phyloP scores from a whole-genome alignment of 495 filamentous ascomycete genomes.

The Tuber aestivum region DNA sequence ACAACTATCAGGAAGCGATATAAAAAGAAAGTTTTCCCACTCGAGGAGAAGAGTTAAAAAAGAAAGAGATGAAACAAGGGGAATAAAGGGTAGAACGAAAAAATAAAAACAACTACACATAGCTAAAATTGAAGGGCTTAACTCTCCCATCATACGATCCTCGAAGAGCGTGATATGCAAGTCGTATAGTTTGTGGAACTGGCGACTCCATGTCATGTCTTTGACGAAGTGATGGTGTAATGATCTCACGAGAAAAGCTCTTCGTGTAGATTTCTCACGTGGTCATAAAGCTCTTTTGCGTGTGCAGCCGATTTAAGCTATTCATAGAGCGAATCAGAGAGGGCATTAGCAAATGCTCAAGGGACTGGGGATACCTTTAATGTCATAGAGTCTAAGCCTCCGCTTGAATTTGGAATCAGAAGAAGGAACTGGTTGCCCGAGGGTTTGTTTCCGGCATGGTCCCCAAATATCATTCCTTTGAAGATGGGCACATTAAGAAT shows the following conservation, averaged over 20 bases:
- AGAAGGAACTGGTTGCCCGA: constrained; percentile 49
- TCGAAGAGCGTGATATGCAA: not conserved
- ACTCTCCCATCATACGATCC: constrained; percentile 1
- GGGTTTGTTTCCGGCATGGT: constrained; percentile 37
- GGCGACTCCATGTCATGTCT: not conserved
- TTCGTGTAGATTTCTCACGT: constrained; percentile 35
- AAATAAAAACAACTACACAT: not conserved
- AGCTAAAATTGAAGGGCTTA: not conserved
- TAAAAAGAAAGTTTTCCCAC: constrained; percentile 21
- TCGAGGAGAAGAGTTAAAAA: constrained; percentile 3
- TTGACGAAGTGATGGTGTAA: not conserved
- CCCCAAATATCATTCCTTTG: constrained; percentile 56
- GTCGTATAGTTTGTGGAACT: not conserved
- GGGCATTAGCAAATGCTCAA: not conserved
- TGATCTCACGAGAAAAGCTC: constrained; percentile 31
- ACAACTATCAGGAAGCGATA: constrained; percentile 16
- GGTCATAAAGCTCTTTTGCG: constrained; percentile 38
- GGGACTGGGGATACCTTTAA: not conserved
- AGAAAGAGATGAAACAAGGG: constrained; percentile 9
- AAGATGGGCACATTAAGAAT: constrained; percentile 62
- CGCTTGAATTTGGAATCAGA: constrained; percentile 36
- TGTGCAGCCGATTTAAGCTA: constrained; percentile 44
- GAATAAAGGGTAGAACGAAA: constrained; percentile 5
- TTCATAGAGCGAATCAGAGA: constrained; percentile 22
- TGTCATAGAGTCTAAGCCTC: not conserved